These are phyloP conservation scores for Neurospora intermedia DNA, from an alignment of 495 filamentous ascomycete species.

Conservation along the genomic window DNA sequence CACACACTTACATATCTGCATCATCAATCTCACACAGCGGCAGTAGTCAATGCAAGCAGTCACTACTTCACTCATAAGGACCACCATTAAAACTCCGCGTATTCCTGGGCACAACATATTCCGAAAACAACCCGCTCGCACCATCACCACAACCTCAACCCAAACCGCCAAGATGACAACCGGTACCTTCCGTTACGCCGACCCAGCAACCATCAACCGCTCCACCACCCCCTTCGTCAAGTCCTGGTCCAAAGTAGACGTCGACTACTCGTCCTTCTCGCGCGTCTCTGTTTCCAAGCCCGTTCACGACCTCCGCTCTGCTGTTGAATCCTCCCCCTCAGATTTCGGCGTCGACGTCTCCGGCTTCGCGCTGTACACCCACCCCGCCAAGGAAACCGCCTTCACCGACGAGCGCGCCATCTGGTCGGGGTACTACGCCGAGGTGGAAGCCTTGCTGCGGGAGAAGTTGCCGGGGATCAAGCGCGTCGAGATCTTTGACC, in stretches of 20 bases:
- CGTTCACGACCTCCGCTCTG: background rate
- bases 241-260: constrained; percentile 35
- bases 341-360: constrained; percentile 28
- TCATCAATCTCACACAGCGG: too few species aligned
- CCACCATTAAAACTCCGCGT: background rate
- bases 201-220: constrained; percentile 12
- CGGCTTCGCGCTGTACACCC: constrained; percentile 29
- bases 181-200: constrained; percentile 19
- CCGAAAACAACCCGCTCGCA: background rate
- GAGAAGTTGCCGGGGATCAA: constrained; percentile 48
- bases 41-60: background rate
- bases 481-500: constrained; percentile 70
- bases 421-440: constrained; percentile 61
- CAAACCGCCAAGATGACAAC: constrained; percentile 13
- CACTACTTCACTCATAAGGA: background rate
- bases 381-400: constrained; percentile 34
- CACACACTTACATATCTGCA: too few species aligned
- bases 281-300: constrained; percentile 1
- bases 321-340: background rate
- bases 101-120: background rate
- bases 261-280: constrained; percentile 19
- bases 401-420: constrained; percentile 56
- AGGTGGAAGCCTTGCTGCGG: constrained; percentile 59
- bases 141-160: background rate
- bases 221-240: constrained; percentile 12